Conservation (phyloP, 139 green algal genomes). For the Yamagishiella unicocca region DNA sequence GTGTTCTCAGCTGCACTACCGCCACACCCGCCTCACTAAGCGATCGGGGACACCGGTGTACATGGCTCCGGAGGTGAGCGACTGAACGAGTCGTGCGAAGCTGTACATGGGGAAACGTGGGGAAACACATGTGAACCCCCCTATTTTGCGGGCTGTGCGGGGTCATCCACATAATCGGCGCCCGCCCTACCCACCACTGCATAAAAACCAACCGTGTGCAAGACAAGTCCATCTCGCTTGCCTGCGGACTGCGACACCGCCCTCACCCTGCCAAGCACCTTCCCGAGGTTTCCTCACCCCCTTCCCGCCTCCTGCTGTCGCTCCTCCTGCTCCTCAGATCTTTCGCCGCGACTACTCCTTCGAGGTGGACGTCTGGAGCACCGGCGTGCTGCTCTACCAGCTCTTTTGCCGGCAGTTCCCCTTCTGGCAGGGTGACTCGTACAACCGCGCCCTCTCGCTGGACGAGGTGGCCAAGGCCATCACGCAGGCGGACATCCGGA, state of each 20-base stretch:
- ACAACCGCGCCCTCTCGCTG: slow-evolving; percentile 46
- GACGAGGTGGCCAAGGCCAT: slow-evolving; percentile 63
- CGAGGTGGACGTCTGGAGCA: slow-evolving; percentile 83
- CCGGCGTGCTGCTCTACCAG: slow-evolving; percentile 88
- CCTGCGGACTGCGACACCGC: no score
- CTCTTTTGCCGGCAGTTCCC: slow-evolving; percentile 71
- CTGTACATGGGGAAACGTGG: no score
- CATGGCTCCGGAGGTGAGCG: slow-evolving; percentile 83
- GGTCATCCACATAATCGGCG: no score
- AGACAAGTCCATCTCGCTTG: no score
- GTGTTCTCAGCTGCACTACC: slow-evolving; percentile 61
- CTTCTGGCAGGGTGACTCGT: slow-evolving; percentile 62
- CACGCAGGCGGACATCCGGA: slow-evolving; percentile 16
- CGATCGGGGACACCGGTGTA: slow-evolving; percentile 86
- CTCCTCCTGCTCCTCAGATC: slow-evolving; percentile 54
- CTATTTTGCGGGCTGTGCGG: no score
- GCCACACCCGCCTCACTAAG: slow-evolving; percentile 61
- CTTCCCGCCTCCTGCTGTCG: no score
- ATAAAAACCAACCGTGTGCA: no score
- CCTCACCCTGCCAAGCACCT: no score
- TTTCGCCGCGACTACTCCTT: slow-evolving; percentile 78
- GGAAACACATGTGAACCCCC: no score
- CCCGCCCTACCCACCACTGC: no score
- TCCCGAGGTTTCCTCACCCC: no score
- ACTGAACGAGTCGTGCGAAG: no score